Evolutionary conservation across 2,329 filamentous ascomycete genomes (phyloP).

Genomic region (Cladobotryum protrusum): DNA sequence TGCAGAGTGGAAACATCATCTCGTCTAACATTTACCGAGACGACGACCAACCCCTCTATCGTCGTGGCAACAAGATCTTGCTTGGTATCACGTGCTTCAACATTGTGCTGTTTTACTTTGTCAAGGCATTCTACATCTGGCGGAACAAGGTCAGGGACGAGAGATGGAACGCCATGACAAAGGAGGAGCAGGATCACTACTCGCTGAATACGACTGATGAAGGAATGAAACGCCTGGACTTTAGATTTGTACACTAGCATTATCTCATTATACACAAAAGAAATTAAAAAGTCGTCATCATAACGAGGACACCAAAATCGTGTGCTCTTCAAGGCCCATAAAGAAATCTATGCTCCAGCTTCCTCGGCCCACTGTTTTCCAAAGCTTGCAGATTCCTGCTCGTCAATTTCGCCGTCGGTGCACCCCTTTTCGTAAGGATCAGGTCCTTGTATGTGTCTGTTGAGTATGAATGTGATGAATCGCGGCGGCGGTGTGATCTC

Average conservation of each 20-base stretch:
- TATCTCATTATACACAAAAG: neutral
- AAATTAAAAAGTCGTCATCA: neutral
- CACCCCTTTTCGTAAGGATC: neutral
- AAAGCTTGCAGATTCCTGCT: neutral
- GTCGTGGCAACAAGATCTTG: constrained; percentile 44
- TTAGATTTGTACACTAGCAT: constrained; percentile 31
- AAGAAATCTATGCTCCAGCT: too few relatives aligned
- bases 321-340: too few relatives aligned
- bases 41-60: constrained; percentile 24
- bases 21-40: constrained; percentile 34
- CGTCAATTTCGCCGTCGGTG: neutral
- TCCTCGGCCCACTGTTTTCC: too few relatives aligned
- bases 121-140: constrained; percentile 47
- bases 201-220: constrained; percentile 33
- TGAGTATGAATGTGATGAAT: neutral
- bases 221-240: constrained; percentile 40
- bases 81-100: constrained; percentile 43
- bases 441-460: neutral
- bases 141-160: constrained; percentile 39
- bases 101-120: constrained; percentile 40
- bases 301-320: too few relatives aligned
- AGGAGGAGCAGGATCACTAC: constrained; percentile 30
- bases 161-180: constrained; percentile 42
- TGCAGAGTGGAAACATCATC: constrained; percentile 29
- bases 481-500: too few relatives aligned